phyloP scores from a whole-genome alignment of 371 early-diverging fungal genomes.

The Mortierella sp. region DNA sequence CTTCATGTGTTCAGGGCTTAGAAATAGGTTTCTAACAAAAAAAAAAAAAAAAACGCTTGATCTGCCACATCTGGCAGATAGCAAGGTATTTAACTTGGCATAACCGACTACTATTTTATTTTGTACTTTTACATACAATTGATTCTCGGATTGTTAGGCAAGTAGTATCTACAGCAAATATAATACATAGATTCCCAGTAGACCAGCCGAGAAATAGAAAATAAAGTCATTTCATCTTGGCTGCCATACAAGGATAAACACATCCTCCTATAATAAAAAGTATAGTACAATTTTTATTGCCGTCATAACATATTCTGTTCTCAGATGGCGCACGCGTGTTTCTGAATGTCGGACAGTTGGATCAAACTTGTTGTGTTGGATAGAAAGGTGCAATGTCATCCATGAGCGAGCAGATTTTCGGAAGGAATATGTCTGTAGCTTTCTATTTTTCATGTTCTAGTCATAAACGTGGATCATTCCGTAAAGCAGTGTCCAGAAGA shows the following conservation, averaged over 20 bases:
- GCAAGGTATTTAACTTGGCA: constrained; percentile 58
- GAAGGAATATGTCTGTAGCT: too few species aligned
- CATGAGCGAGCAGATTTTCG: too few species aligned
- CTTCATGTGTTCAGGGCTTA: constrained; percentile 52
- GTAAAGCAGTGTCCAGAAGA: constrained; percentile 89
- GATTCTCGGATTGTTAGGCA: constrained; percentile 25
- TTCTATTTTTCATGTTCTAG: constrained; percentile 35
- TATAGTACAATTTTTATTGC: constrained; percentile 21
- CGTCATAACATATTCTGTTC: background rate
- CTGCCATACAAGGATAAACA: background rate
- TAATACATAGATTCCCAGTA: constrained; percentile 55
- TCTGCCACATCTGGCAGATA: constrained; percentile 99
- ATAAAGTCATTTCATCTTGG: background rate
- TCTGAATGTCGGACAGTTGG: too few species aligned
- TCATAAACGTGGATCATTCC: constrained; percentile 88
- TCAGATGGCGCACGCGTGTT: background rate
- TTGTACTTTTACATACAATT: background rate
- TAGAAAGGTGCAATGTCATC: too few species aligned
- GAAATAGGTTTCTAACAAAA: background rate
- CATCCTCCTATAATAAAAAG: constrained; percentile 1
- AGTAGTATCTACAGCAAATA: constrained; percentile 59
- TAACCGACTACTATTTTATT: background rate
- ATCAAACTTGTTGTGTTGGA: too few species aligned
- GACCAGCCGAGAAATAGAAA: constrained; percentile 25
- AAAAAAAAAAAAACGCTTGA: constrained; percentile 71